Evolutionary conservation across 306 rosid genomes (phyloP).

Genomic region (Cicer chorassanicum): DNA sequence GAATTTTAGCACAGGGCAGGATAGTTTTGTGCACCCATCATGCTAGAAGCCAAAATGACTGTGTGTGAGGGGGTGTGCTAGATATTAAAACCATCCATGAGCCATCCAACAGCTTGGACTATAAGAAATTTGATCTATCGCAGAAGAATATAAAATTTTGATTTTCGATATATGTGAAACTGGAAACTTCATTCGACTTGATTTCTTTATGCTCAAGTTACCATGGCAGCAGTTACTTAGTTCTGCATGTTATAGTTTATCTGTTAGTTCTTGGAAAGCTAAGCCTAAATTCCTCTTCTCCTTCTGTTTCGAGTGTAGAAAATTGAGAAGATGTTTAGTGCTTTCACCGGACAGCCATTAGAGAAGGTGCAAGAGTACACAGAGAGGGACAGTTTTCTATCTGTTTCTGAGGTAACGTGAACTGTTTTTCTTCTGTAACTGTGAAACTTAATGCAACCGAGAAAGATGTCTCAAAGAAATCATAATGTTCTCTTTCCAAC

Average conservation of each 20-base stretch:
- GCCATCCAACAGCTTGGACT: background rate
- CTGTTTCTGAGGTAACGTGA: conserved; percentile 82
- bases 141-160: conserved; percentile 12
- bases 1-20: background rate
- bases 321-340: conserved; percentile 84
- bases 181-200: background rate
- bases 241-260: conserved; percentile 16
- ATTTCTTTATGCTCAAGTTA: conserved; percentile 14
- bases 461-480: conserved; percentile 32
- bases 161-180: conserved; percentile 14
- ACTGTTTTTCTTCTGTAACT: conserved; percentile 5
- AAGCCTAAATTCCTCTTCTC: conserved; percentile 30
- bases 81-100: background rate
- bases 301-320: conserved; percentile 62
- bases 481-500: conserved; percentile 5
- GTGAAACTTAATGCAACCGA: background rate
- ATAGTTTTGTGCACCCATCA: background rate
- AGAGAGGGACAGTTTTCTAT: conserved; percentile 88
- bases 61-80: background rate
- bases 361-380: conserved; percentile 92
- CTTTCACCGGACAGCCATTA: conserved; percentile 86
- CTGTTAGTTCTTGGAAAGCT: conserved; percentile 18
- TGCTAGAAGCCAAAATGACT: background rate
- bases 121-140: background rate
- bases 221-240: background rate